Base-by-base conservation (phyloP, 2,329 filamentous ascomycete genomes). In the Beauveria australis region DNA sequence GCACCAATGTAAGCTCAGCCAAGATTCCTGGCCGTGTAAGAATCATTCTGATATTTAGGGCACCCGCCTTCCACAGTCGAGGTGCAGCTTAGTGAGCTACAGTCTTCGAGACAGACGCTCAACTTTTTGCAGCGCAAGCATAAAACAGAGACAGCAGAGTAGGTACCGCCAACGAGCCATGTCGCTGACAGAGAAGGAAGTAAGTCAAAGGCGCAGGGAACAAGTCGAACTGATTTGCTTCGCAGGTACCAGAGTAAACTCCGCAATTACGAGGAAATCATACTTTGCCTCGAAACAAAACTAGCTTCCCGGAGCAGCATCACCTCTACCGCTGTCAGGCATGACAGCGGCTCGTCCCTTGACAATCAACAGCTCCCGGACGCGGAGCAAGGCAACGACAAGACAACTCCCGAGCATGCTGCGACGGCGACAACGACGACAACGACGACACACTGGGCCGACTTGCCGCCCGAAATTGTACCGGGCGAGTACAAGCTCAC, bases 61-160 rank as follows among this genome's bases (percentile, higher is more conserved):
- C 47, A 28, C 6, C 5, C 6, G 47, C 12, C 14, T 97, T 66
- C 87, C 81, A 63, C 89, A 95, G 74, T 82, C 87, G 68, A 86
- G 89, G 10, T 43, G 65, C 86, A 90, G 67, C 88, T 97, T 65
- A 88, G 92, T 70, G 94, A 99, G 77, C 94, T 97, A 82, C 90
- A 96, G 72, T 83, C 96, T 70, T 91, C 97, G 53, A 84, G 92
- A 64, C 89, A 92, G 71, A 97, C 96, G 75, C 91, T 99, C 63
- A 96, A 91, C 71, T 85, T 90, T 67, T 85, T 99, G 73, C 93
- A 99, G 74, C 91, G 95, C 72, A 85, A 87, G 53, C 93, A 97
- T 70, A 82, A 92, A 68, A 85, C 84, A 57, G 85, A 97, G 70
- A 97, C 97, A 79, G 83, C 87, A 74, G 96, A 96, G 93, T 97